phyloP scores from a whole-genome alignment of 805 yeast species.

The Tetrapisispora nanseiensis region DNA sequence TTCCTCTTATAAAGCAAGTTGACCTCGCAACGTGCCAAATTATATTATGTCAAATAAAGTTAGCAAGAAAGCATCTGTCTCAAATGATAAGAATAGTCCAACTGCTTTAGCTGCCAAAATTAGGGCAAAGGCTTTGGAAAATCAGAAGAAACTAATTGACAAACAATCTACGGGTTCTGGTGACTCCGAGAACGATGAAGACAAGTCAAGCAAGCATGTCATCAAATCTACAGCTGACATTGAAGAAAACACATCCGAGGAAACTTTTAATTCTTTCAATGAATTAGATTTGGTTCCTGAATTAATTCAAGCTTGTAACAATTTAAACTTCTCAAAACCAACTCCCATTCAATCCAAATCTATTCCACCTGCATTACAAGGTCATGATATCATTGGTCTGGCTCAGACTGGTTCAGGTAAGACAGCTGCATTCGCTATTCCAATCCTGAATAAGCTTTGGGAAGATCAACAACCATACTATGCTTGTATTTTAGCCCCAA shows the following conservation, averaged over 20 bases:
- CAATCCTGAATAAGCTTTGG: conserved; percentile 50
- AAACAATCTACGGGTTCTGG: conserved; percentile 4
- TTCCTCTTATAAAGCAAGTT: too few species aligned
- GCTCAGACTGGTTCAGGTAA: conserved; percentile 97
- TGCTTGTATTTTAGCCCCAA: conserved; percentile 76
- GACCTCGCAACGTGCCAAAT: background rate
- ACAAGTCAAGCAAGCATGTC: conserved; percentile 2
- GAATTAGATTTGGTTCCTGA: conserved; percentile 66
- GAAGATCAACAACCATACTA: conserved; percentile 38
- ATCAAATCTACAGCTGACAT: conserved; percentile 5
- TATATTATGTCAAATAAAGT: conserved; percentile 8
- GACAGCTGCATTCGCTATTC: conserved; percentile 69
- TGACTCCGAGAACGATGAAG: conserved; percentile 6
- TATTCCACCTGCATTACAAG: conserved; percentile 50
- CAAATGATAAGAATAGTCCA: conserved; percentile 19
- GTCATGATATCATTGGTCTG: conserved; percentile 68
- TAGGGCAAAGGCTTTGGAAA: conserved; percentile 33
- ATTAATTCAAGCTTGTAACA: conserved; percentile 61
- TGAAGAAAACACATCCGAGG: conserved; percentile 9
- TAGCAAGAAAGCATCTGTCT: conserved; percentile 4
- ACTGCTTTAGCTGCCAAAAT: conserved; percentile 50
- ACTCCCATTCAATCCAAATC: conserved; percentile 89
- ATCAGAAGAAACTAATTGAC: conserved; percentile 14
- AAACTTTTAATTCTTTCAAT: conserved; percentile 34
- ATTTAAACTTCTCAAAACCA: conserved; percentile 49